Evolutionary conservation across 202 grass and related monocot species (phyloP), one percentile per base, ranked within the genome.

Genomic region (Musa balbisiana): DNA sequence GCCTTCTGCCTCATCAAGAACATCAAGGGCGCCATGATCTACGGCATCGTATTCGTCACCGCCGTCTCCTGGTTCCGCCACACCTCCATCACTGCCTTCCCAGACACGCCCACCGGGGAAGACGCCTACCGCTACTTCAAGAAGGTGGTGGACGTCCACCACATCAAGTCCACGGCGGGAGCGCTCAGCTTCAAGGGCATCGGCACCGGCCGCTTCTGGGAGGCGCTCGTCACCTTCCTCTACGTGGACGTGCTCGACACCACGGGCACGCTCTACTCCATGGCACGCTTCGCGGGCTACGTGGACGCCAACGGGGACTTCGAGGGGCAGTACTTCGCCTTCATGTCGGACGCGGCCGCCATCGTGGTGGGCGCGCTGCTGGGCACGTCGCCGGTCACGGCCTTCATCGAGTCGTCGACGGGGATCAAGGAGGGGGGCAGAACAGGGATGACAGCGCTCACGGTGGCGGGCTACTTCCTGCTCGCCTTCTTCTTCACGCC

Each of bases 191-290:
- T 97, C 75, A 51, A 82, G 17, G 88, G 86, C 60, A 75, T 82
- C 5, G 43, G 74, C 1, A 79, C 82, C 14, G 83, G 73, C 52
- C 79, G 72, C 49, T 97, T 97, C 88, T 97, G 93, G 93, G 90
- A 97, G 80, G 90, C 93, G 11, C 88, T 97, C 73, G 21, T 97
- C 62, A 97, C 93, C 12, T 97, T 97, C 81, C 90, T 97, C 23
- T 97, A 93, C 88, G 93, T 97, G 23, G 93, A 97, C 62, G 84
- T 97, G 68, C 90, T 97, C 56, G 93, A 97, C 84, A 97, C 93
- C 55, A 97, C 93, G 0, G 93, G 93, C 1, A 77, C 80, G 24
- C 93, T 97, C 78, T 97, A 97, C 73, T 87, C 93, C 60, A 93
- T 97, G 93, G 93, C 93, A 19, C 84, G 90, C 53, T 97, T 97